phyloP scores from a whole-genome alignment of 768 basidiomycete species.

The Agaricus subrufescens region DNA sequence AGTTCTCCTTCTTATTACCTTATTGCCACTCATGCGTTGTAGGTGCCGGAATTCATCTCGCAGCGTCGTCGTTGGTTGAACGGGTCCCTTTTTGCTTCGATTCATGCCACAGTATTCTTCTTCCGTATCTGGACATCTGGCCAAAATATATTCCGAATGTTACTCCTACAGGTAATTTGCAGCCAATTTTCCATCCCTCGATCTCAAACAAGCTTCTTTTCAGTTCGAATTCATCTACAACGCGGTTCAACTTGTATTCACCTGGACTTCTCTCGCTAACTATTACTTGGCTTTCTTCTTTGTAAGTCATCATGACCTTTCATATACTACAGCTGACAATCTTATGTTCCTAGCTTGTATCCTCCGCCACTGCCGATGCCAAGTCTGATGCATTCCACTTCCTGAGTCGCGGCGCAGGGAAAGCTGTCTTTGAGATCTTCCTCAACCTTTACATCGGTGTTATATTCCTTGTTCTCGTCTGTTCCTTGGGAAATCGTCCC shows the following conservation, averaged over 20 bases:
- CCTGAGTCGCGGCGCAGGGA: constrained; percentile 66
- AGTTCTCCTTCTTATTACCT: constrained; percentile 11
- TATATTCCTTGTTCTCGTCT: constrained; percentile 76
- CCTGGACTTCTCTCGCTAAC: constrained; percentile 92
- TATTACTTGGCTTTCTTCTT: constrained; percentile 96
- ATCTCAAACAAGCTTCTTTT: neutral
- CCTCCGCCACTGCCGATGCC: constrained; percentile 62
- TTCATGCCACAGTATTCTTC: constrained; percentile 89
- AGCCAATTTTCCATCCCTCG: neutral
- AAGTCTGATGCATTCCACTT: constrained; percentile 76
- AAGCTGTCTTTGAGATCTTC: constrained; percentile 74
- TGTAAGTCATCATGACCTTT: constrained; percentile 39
- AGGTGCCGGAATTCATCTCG: constrained; percentile 91
- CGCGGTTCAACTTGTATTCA: constrained; percentile 81
- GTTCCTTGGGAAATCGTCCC: constrained; percentile 90
- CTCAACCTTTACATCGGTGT: constrained; percentile 78
- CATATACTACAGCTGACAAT: neutral
- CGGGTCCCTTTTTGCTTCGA: constrained; percentile 88
- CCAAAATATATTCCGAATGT: constrained; percentile 84
- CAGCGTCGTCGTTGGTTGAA: constrained; percentile 88
- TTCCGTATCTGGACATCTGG: constrained; percentile 87
- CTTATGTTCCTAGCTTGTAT: constrained; percentile 54
- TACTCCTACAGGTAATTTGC: constrained; percentile 54
- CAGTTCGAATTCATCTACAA: constrained; percentile 92
- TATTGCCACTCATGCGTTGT: neutral